phyloP scores from a whole-genome alignment of 2,329 filamentous ascomycete species.

The Teratosphaeria gauchensis region DNA sequence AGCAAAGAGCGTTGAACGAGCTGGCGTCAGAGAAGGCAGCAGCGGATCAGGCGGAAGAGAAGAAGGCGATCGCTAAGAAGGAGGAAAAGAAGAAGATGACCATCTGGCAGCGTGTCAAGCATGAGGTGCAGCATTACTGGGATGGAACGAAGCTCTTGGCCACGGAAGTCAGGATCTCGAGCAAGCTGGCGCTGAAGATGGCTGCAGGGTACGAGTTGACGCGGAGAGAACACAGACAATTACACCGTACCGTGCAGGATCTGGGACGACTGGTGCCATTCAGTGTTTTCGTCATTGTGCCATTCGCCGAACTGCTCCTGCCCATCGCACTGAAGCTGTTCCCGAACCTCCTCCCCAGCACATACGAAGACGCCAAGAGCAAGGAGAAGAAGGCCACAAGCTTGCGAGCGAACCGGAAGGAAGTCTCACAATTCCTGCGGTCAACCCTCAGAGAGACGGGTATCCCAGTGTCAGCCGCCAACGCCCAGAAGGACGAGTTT shows the following conservation, averaged over 20 bases:
- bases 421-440: constrained; percentile 83
- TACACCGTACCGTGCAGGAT: constrained; percentile 88
- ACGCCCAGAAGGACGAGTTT: constrained; percentile 87
- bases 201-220: constrained; percentile 94
- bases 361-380: constrained; percentile 83
- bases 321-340: constrained; percentile 89
- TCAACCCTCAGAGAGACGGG: constrained; percentile 89
- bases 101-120: constrained; percentile 85
- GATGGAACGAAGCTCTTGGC: constrained; percentile 93
- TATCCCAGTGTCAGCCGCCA: constrained; percentile 72
- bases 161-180: constrained; percentile 87
- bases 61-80: constrained; percentile 51
- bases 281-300: constrained; percentile 92
- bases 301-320: constrained; percentile 86
- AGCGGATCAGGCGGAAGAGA: constrained; percentile 38
- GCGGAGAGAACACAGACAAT: constrained; percentile 81
- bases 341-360: constrained; percentile 94
- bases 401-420: constrained; percentile 78
- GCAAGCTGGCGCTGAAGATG: constrained; percentile 89
- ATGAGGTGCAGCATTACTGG: constrained; percentile 91
- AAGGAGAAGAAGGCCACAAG: constrained; percentile 80
- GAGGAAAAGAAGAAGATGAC: constrained; percentile 79
- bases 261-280: constrained; percentile 88
- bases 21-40: constrained; percentile 52
- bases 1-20: constrained; percentile 48